phyloP scores from a whole-genome alignment of 106 monocot species.

The Alisma plantagoaquatica region DNA sequence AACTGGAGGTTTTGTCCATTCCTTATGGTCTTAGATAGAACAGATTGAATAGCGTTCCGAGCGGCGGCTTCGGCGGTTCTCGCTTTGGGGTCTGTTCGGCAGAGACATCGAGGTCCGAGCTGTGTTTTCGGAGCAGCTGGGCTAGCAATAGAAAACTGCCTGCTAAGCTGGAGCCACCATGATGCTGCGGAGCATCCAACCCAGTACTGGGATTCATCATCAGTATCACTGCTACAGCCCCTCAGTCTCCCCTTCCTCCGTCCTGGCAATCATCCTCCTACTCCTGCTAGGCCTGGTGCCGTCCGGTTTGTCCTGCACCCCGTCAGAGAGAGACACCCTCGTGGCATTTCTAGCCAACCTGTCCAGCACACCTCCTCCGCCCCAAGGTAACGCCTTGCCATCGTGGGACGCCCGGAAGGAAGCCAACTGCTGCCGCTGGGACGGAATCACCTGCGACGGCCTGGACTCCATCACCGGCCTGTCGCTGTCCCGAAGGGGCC shows the following conservation, averaged over 20 bases:
- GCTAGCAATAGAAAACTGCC: too few species aligned
- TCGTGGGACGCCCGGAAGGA: not conserved
- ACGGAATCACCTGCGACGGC: slow-evolving; percentile 26
- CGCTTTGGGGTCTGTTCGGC: too few species aligned
- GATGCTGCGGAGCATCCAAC: too few species aligned
- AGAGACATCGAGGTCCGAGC: too few species aligned
- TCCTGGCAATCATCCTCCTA: slow-evolving; percentile 5
- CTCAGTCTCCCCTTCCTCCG: not conserved
- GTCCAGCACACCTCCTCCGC: not conserved
- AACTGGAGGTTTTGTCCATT: too few species aligned
- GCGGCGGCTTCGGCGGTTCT: too few species aligned
- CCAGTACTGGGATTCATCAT: too few species aligned
- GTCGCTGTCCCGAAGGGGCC: slow-evolving; percentile 22
- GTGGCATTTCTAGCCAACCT: slow-evolving; percentile 16
- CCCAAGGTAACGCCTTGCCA: slow-evolving; percentile 2
- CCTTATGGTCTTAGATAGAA: too few species aligned
- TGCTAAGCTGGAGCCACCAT: too few species aligned
- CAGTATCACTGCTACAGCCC: too few species aligned
- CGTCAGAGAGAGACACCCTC: slow-evolving; percentile 14
- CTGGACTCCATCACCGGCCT: slow-evolving; percentile 14
- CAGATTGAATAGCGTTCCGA: too few species aligned
- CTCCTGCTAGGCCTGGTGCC: slow-evolving; percentile 5
- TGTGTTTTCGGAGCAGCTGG: too few species aligned
- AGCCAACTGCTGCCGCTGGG: slow-evolving; percentile 37
- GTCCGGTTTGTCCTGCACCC: slow-evolving; percentile 7